Base-by-base conservation (phyloP, 2,329 filamentous ascomycete species). In the Microsporum canis region DNA sequence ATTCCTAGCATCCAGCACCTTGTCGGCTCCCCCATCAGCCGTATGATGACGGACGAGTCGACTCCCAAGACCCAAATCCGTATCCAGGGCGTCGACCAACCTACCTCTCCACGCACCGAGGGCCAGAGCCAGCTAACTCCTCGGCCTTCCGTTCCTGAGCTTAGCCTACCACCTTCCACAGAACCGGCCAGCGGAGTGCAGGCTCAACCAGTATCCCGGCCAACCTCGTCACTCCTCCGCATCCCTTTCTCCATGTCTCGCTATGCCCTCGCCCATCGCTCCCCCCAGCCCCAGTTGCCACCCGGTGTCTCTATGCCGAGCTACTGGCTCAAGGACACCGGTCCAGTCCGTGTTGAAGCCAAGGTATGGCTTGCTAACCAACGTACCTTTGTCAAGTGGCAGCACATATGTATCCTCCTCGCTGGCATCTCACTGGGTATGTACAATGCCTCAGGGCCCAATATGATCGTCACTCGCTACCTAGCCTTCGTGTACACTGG, bases 291-390 rank as follows among this genome's bases (percentile, higher is more conserved):
- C 58, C 76, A 80, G 59, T 79, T 97, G 2, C 94, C 94, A 0
- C 88, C 91, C 31, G 94, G 94, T 36, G 89, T 99, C n/a, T 83
- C 83, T 27, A 86, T 95, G 70, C 94, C 94, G 1, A 84, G 82
- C 6, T 81, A 85, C 66, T 95, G 92, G 86, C 89, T 99, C 79
- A 99, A 99, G 78, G 95, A 99, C 75, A 83, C 88, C 38, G 92
- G 94, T 2, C 88, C 91, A 39, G 82, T 97, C 65, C 88, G 91
- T 71, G 90, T 99, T 61, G 94, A 99, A 77, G 91, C 90, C 64
- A 99, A 99, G 76, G 92, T 99, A 34, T 99, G 94, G 92, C 86
- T 99, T 61, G 94, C 94, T 60, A 99, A 99, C 75, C 92, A 99
- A 77, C 87, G 94, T 64, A 99, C 94, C 0, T 99, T 96, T 72